Evolutionary conservation across 352 stramenopile genomes (phyloP).

Genomic region (Phytophthora boehmeriae): DNA sequence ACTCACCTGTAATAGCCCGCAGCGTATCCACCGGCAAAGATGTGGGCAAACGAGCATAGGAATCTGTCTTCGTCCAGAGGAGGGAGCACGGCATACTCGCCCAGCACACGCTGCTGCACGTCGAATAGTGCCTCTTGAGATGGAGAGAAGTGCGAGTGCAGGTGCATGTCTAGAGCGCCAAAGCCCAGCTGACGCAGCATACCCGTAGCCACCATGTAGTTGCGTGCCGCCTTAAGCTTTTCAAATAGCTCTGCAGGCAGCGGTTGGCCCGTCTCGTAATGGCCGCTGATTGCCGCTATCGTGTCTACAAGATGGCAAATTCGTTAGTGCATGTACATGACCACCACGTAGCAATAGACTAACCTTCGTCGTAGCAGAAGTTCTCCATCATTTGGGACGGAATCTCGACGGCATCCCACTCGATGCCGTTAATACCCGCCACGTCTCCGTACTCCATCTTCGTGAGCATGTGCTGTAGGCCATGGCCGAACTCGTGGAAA

Average conservation of each 20-base stretch:
- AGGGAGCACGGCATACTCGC: slow-evolving; percentile 83
- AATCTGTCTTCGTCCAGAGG: slow-evolving; percentile 96
- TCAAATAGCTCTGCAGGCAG: slow-evolving; percentile 95
- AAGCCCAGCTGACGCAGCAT: slow-evolving; percentile 97
- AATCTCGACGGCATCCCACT: slow-evolving; percentile 99
- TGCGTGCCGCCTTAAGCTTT: slow-evolving; percentile 95
- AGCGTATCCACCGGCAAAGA: slow-evolving; percentile 98
- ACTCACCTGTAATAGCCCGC: slow-evolving; percentile 96
- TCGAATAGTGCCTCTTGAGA: slow-evolving; percentile 92
- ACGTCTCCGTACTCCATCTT: slow-evolving; percentile 94
- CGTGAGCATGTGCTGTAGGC: slow-evolving; percentile 99
- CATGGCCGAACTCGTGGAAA: slow-evolving; percentile 97
- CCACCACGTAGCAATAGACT: slow-evolving; percentile 43
- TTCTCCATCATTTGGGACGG: slow-evolving; percentile 99
- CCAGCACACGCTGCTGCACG: slow-evolving; percentile 91
- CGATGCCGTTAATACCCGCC: slow-evolving; percentile 96
- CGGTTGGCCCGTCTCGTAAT: slow-evolving; percentile 89
- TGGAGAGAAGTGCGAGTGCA: slow-evolving; percentile 74
- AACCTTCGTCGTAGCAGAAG: slow-evolving; percentile 95
- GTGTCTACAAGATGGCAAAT: slow-evolving; percentile 59
- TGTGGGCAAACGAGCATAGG: slow-evolving; percentile 98
- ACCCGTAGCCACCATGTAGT: slow-evolving; percentile 95
- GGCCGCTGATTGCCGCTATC: slow-evolving; percentile 77
- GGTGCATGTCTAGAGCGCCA: slow-evolving; percentile 88
- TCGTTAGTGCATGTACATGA: neutral